Conservation (phyloP, 2,329 filamentous ascomycete genomes). For the Rachicladosporium sp. region DNA sequence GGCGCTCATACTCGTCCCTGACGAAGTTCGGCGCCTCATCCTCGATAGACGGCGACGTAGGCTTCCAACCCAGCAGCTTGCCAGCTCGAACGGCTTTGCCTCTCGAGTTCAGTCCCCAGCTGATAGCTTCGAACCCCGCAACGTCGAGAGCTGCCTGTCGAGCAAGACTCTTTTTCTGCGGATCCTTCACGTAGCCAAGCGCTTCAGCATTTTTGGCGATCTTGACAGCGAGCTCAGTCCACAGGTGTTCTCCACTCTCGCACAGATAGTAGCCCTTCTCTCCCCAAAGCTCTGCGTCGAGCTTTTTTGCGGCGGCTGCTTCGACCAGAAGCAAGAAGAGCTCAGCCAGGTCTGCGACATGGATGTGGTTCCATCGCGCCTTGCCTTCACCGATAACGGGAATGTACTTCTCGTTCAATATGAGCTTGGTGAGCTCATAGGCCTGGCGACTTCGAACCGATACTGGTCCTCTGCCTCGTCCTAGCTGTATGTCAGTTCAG, state of each 20-base stretch:
- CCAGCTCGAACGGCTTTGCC: constrained; percentile 43
- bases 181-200: constrained; percentile 39
- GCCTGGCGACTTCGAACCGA: constrained; percentile 46
- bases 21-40: constrained; percentile 20
- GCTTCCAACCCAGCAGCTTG: constrained; percentile 50
- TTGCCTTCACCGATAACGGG: constrained; percentile 47
- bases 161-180: constrained; percentile 42
- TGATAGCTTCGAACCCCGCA: constrained; percentile 36
- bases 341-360: constrained; percentile 46
- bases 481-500: constrained; percentile 24
- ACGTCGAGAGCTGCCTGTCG: constrained; percentile 35
- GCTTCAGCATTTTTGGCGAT: constrained; percentile 14
- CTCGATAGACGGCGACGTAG: constrained; percentile 24
- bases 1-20: constrained; percentile 17
- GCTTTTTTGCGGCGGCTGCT: constrained; percentile 34
- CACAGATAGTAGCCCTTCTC: constrained; percentile 54
- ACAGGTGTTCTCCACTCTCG: constrained; percentile 50
- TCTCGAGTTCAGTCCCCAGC: constrained; percentile 51
- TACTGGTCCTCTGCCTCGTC: constrained; percentile 36
- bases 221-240: constrained; percentile 29
- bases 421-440: constrained; percentile 40
- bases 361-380: constrained; percentile 44
- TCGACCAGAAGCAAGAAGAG: constrained; percentile 45
- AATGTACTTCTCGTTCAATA: constrained; percentile 40
- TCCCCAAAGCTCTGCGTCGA: constrained; percentile 41